Percentiles rank a stretch among this genome's conserved stretches.
phyloP scores from a whole-genome alignment of 2,329 filamentous ascomycete genomes.

The Lachnellula cervina region DNA sequence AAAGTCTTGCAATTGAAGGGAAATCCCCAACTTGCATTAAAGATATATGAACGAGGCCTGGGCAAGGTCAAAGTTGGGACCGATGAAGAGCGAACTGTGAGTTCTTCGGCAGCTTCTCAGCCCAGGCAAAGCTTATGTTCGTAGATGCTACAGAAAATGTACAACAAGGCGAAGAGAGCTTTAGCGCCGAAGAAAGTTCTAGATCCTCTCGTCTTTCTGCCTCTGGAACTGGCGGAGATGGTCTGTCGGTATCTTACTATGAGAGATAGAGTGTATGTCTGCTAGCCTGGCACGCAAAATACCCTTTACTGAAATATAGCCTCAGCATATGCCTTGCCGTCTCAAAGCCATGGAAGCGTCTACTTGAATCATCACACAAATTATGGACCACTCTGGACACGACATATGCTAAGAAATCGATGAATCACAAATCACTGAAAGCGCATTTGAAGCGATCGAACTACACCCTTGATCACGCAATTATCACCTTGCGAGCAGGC shows the following conservation, averaged over 20 bases:
- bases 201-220: conserved; percentile 32
- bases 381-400: conserved; percentile 31
- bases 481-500: conserved; percentile 17
- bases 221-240: conserved; percentile 31
- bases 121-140: conserved; percentile 3
- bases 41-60: conserved; percentile 32
- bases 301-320: conserved; percentile 5
- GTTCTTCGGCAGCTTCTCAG: not conserved
- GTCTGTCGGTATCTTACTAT: conserved; percentile 26
- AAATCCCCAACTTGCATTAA: conserved; percentile 27
- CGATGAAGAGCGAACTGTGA: conserved; percentile 27
- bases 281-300: not conserved
- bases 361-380: conserved; percentile 27
- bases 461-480: conserved; percentile 24
- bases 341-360: conserved; percentile 27
- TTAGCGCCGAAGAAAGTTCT: conserved; percentile 21
- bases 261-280: conserved; percentile 28
- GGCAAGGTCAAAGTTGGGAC: conserved; percentile 29
- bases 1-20: conserved; percentile 30
- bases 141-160: conserved; percentile 28
- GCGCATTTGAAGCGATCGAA: conserved; percentile 26
- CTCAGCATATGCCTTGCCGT: conserved; percentile 29
- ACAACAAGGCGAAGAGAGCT: conserved; percentile 25
- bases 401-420: conserved; percentile 8
- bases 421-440: conserved; percentile 23